Evolutionary conservation across 805 yeast genomes (phyloP).

Genomic region (Cyberlindnera nakhonratchasimensis): DNA sequence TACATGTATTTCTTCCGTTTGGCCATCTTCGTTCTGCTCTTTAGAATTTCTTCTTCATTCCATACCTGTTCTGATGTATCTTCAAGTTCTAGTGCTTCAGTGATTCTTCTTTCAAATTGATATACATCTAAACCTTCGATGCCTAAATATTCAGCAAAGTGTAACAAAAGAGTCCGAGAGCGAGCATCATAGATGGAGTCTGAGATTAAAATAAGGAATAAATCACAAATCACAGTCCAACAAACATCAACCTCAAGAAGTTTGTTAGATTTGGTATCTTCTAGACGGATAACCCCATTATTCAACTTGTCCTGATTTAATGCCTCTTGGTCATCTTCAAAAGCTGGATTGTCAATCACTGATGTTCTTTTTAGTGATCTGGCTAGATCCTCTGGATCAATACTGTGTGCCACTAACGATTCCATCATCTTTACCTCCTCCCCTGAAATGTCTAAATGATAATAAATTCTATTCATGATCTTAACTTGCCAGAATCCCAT

Average conservation of each 20-base stretch:
- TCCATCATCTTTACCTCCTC: conserved; percentile 88
- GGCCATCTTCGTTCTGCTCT: conserved; percentile 63
- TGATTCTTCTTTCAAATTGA: conserved; percentile 87
- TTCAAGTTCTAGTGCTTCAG: conserved; percentile 87
- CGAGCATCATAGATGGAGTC: conserved; percentile 89
- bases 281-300: conserved; percentile 11
- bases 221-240: conserved; percentile 93
- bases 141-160: conserved; percentile 60
- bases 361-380: conserved; percentile 53
- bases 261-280: conserved; percentile 29
- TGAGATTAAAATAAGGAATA: conserved; percentile 73
- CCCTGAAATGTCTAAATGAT: conserved; percentile 72
- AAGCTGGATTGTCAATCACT: conserved; percentile 49
- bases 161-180: conserved; percentile 72
- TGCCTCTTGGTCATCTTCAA: conserved; percentile 14
- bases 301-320: conserved; percentile 10
- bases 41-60: conserved; percentile 68
- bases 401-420: conserved; percentile 77
- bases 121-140: conserved; percentile 64
- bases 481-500: conserved; percentile 82
- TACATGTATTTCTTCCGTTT: conserved; percentile 70
- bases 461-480: conserved; percentile 66
- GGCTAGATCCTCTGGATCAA: conserved; percentile 67
- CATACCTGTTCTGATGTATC: conserved; percentile 75
- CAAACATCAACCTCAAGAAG: conserved; percentile 67